These are phyloP conservation scores for Diospyros kaki DNA, from an alignment of 148 eudicot genomes.

Conservation along the genomic window DNA sequence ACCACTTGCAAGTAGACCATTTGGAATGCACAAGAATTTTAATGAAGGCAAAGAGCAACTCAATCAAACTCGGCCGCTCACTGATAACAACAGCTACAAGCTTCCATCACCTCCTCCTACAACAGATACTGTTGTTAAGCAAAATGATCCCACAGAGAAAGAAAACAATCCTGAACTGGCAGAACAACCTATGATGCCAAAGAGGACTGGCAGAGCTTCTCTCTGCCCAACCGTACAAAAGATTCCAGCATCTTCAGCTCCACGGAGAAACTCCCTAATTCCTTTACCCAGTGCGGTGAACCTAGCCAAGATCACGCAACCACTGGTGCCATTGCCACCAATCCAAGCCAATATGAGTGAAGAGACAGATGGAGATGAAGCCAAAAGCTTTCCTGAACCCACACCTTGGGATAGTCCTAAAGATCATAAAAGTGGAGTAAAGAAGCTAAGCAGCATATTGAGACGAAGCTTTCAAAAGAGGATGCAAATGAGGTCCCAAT, in stretches of 20 bases:
- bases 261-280: conserved; percentile 66
- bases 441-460: conserved; percentile 44
- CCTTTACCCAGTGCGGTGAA: conserved; percentile 53
- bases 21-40: conserved; percentile 25
- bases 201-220: conserved; percentile 63
- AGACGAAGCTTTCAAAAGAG: conserved; percentile 75
- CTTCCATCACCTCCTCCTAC: conserved; percentile 26
- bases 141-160: conserved; percentile 43
- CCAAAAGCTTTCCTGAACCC: conserved; percentile 30
- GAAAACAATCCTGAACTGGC: conserved; percentile 66
- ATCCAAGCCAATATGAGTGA: conserved; percentile 34
- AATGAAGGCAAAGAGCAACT: conserved; percentile 28
- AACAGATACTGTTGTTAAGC: conserved; percentile 23
- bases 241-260: conserved; percentile 35
- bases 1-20: conserved; percentile 49
- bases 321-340: conserved; percentile 39
- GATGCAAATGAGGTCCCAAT: conserved; percentile 50
- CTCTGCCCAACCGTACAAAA: conserved; percentile 51
- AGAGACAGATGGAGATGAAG: conserved; percentile 26
- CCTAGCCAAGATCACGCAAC: conserved; percentile 28
- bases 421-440: conserved; percentile 39
- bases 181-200: conserved; percentile 36
- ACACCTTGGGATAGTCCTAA: conserved; percentile 47
- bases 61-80: conserved; percentile 23
- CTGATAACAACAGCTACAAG: conserved; percentile 39